phyloP scores from a whole-genome alignment of 2,329 filamentous ascomycete species.

The Chaetomiaceae sp. region DNA sequence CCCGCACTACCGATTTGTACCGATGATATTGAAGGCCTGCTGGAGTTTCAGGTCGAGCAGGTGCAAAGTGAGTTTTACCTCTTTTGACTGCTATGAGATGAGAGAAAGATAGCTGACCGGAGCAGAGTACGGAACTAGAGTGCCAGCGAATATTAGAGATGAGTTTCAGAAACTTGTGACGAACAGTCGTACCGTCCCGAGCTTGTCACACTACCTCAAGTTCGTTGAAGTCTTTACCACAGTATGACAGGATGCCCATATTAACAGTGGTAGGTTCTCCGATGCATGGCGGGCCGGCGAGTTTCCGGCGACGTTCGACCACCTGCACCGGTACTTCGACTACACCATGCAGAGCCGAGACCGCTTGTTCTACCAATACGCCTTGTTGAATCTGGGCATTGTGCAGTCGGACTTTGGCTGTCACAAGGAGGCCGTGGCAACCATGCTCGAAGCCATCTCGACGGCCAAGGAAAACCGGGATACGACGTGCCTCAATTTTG shows the following conservation, averaged over 20 bases:
- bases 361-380: conserved; percentile 88
- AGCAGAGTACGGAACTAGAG: conserved; percentile 68
- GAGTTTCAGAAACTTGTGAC: conserved; percentile 66
- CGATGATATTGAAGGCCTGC: conserved; percentile 72
- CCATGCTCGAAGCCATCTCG: conserved; percentile 91
- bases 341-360: conserved; percentile 87
- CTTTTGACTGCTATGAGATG: neutral
- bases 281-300: conserved; percentile 91
- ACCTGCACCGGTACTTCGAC: conserved; percentile 91
- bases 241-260: no score
- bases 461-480: conserved; percentile 94
- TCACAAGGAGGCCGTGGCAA: conserved; percentile 80
- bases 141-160: conserved; percentile 69
- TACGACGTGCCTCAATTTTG: conserved; percentile 88
- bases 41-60: conserved; percentile 85
- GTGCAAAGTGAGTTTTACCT: conserved; percentile 63
- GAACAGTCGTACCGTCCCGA: conserved; percentile 64
- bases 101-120: conserved; percentile 3
- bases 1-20: conserved; percentile 55
- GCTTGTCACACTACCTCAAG: conserved; percentile 71
- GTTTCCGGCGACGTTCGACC: conserved; percentile 84
- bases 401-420: conserved; percentile 94
- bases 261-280: conserved; percentile 59
- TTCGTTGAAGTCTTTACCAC: conserved; percentile 35
- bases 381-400: conserved; percentile 86